These are phyloP conservation scores for Pholiota molesta DNA, from an alignment of 768 basidiomycete genomes.

Conservation along the genomic window DNA sequence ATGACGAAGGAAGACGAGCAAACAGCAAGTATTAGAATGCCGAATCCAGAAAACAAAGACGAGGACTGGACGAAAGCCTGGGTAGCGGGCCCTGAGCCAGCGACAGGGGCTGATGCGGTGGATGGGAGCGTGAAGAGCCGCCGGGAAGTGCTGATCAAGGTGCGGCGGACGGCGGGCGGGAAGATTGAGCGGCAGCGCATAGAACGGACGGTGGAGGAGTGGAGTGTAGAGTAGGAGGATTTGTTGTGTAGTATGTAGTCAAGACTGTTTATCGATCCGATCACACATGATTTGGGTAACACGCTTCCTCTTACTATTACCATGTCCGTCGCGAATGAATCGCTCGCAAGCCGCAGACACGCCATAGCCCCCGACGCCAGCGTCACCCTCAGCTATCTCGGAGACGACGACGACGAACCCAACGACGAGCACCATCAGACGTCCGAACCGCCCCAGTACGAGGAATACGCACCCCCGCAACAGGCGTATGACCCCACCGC, in stretches of 20 bases:
- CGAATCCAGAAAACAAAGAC: constrained; percentile 30
- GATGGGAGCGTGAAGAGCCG: constrained; percentile 27
- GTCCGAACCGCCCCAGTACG: constrained; percentile 31
- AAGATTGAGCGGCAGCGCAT: constrained; percentile 69
- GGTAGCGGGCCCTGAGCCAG: constrained; percentile 27
- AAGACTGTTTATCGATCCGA: constrained; percentile 8
- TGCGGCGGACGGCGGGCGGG: constrained; percentile 56
- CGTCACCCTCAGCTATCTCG: constrained; percentile 9
- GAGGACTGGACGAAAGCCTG: constrained; percentile 23
- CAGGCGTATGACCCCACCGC: constrained; percentile 46
- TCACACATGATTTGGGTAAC: not conserved
- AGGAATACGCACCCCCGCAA: constrained; percentile 28
- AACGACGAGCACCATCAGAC: not conserved
- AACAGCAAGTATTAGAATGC: constrained; percentile 38
- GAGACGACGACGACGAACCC: not conserved
- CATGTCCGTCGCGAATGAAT: constrained; percentile 29
- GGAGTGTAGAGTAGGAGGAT: constrained; percentile 51
- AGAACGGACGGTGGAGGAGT: constrained; percentile 68
- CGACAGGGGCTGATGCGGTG: constrained; percentile 18
- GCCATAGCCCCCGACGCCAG: constrained; percentile 9
- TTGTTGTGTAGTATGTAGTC: constrained; percentile 15
- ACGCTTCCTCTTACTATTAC: constrained; percentile 6
- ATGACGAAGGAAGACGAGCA: constrained; percentile 46
- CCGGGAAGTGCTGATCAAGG: constrained; percentile 56
- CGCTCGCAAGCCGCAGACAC: constrained; percentile 14